A percentile compares a stretch with the other conserved stretches of the same genome.
Evolutionary conservation across 257 asterid genomes (phyloP).

Genomic region (Petunia axillaris): DNA sequence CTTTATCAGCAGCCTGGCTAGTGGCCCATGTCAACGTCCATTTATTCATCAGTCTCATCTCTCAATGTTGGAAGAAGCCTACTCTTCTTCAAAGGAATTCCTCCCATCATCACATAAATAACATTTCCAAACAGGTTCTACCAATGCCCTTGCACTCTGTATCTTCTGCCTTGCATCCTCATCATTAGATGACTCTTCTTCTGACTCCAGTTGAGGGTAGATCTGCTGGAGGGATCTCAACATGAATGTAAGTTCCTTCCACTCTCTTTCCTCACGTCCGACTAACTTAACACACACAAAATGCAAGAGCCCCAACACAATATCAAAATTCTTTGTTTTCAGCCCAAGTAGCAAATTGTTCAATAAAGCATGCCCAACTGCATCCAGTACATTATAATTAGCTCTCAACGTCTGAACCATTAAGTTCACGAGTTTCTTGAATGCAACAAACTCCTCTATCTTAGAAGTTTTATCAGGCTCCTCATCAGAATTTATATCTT

Average conservation of each 20-base stretch:
- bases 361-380: slow-evolving; percentile 61
- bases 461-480: slow-evolving; percentile 40
- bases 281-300: slow-evolving; percentile 69
- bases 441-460: slow-evolving; percentile 46
- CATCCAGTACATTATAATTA: slow-evolving; percentile 62
- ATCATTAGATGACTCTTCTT: slow-evolving; percentile 36
- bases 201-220: slow-evolving; percentile 48
- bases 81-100: slow-evolving; percentile 49
- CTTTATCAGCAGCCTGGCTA: not conserved
- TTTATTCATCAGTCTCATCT: not conserved
- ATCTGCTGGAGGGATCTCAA: slow-evolving; percentile 46
- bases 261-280: slow-evolving; percentile 43
- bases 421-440: slow-evolving; percentile 54
- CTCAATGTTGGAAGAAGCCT: slow-evolving; percentile 3
- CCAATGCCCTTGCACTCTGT: slow-evolving; percentile 55
- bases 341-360: slow-evolving; percentile 50
- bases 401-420: slow-evolving; percentile 52
- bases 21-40: not conserved
- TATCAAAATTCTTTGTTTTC: slow-evolving; percentile 51
- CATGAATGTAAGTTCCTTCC: slow-evolving; percentile 61
- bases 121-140: slow-evolving; percentile 64
- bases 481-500: slow-evolving; percentile 44
- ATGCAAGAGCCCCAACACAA: slow-evolving; percentile 61
- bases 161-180: slow-evolving; percentile 50
- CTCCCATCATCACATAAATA: slow-evolving; percentile 40